Percentiles rank a stretch among this genome's conserved stretches.
These are phyloP conservation scores for Wakefieldia striispora DNA, from an alignment of 768 basidiomycete genomes.

Conservation along the genomic window DNA sequence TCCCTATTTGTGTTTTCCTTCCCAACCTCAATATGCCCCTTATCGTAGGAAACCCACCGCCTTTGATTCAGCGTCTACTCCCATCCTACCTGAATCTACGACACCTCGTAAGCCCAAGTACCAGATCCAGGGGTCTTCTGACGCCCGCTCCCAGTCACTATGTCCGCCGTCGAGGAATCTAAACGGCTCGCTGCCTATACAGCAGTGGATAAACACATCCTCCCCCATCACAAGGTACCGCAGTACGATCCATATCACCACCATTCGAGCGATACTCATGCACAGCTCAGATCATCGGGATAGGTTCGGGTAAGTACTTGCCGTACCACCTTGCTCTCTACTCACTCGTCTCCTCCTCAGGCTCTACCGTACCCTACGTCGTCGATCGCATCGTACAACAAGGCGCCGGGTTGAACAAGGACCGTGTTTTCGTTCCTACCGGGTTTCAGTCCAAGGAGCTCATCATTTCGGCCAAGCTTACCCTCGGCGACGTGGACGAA, in stretches of 20 bases:
- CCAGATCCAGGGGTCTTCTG: not conserved
- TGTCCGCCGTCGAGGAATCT: constrained; percentile 67
- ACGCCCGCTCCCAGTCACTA: not conserved
- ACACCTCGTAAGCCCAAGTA: constrained; percentile 7
- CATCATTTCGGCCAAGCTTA: constrained; percentile 76
- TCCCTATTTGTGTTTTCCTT: no score
- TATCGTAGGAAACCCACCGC: constrained; percentile 10
- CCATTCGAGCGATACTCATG: constrained; percentile 2
- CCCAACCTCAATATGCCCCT: constrained; percentile 32
- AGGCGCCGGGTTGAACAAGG: constrained; percentile 69
- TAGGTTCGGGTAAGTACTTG: constrained; percentile 66
- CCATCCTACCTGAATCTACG: not conserved
- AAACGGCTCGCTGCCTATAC: constrained; percentile 92
- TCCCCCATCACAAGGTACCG: constrained; percentile 73
- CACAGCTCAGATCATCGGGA: constrained; percentile 67
- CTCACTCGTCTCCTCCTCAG: constrained; percentile 34
- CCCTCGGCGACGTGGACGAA: constrained; percentile 85
- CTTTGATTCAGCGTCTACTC: constrained; percentile 11
- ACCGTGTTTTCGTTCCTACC: constrained; percentile 87
- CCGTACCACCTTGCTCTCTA: not conserved
- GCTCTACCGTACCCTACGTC: constrained; percentile 94
- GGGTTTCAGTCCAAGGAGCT: constrained; percentile 97
- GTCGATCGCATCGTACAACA: constrained; percentile 92
- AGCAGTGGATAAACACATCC: constrained; percentile 87
- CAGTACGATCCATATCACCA: not conserved